Percentiles rank a stretch among this genome's conserved stretches.
Conservation (phyloP, 768 basidiomycete genomes). For the Podaxis sp. region DNA sequence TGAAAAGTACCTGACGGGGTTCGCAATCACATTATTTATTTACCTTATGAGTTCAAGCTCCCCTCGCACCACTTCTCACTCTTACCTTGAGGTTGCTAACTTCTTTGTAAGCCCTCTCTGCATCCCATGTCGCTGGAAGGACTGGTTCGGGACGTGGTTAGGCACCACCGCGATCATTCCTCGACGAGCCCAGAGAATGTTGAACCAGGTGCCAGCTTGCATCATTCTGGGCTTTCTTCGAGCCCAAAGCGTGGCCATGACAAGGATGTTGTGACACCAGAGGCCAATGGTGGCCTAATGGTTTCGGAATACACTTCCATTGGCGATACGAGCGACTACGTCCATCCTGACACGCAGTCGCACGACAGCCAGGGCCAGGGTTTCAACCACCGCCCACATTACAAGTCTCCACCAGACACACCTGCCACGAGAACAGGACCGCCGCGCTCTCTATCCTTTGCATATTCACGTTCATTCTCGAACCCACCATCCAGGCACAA, state of each 20-base stretch:
- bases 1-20: neutral
- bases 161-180: neutral
- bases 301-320: neutral
- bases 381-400: slow-evolving; percentile 19
- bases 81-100: neutral
- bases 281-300: neutral
- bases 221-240: neutral
- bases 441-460: slow-evolving; percentile 69
- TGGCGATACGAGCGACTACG: neutral
- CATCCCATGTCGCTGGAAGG: slow-evolving; percentile 26
- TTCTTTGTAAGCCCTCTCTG: neutral
- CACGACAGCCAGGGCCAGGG: neutral
- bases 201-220: neutral
- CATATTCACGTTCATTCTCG: slow-evolving; percentile 54
- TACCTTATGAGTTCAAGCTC: neutral
- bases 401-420: slow-evolving; percentile 36
- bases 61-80: neutral
- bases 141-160: slow-evolving; percentile 20
- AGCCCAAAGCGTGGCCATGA: neutral
- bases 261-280: neutral
- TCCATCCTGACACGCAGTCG: neutral
- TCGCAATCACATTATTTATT: neutral
- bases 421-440: slow-evolving; percentile 72
- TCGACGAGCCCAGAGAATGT: neutral
- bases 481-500: slow-evolving; percentile 30